A percentile compares a stretch with the other conserved stretches of the same genome.
Conservation (phyloP, 106 monocot genomes). For the Dendrobium officinale region DNA sequence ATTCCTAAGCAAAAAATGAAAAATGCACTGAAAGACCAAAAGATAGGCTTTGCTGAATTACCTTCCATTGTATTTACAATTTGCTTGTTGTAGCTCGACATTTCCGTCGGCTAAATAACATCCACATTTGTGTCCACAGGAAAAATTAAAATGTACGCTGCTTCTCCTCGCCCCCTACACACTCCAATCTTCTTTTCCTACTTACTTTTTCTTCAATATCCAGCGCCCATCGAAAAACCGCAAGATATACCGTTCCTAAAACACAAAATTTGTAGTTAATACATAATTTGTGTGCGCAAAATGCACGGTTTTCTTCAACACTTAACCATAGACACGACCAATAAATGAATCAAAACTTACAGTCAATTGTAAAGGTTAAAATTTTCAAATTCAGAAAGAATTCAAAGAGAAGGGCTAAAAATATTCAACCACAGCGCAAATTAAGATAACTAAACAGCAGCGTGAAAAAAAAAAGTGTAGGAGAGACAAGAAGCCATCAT, state of each 20-base stretch:
- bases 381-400: constrained; percentile 2
- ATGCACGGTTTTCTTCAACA: neutral
- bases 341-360: neutral
- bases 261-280: neutral
- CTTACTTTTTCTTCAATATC: neutral
- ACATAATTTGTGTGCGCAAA: neutral
- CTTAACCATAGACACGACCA: neutral
- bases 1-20: neutral
- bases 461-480: neutral
- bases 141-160: neutral
- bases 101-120: neutral
- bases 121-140: neutral
- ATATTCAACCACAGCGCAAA: neutral
- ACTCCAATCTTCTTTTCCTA: neutral
- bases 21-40: neutral
- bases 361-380: neutral
- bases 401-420: neutral
- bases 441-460: neutral
- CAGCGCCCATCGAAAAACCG: neutral
- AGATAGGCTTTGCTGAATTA: neutral
- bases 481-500: neutral
- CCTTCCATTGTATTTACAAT: neutral
- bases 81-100: neutral
- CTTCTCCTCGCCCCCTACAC: neutral
- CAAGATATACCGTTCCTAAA: neutral